phyloP scores from a whole-genome alignment of 2,329 filamentous ascomycete species.

The Aureobasidium sp. region DNA sequence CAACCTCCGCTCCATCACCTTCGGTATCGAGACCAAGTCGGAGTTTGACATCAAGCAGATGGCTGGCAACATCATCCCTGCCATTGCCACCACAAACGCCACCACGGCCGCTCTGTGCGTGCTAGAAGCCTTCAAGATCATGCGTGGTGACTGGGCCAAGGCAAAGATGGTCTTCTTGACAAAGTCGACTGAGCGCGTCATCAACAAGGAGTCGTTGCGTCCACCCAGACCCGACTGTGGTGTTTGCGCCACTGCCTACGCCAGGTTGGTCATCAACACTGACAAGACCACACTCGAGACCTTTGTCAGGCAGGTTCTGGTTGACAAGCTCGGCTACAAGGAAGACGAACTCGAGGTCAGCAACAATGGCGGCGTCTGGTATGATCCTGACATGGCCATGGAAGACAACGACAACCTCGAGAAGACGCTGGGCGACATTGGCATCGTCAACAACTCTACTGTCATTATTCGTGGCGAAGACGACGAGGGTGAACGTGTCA shows the following conservation, averaged over 20 bases:
- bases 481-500: conserved; percentile 67
- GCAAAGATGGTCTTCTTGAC: conserved; percentile 79
- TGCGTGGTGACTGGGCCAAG: conserved; percentile 60
- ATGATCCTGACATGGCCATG: conserved; percentile 72
- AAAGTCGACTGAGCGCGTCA: conserved; percentile 51
- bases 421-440: conserved; percentile 71
- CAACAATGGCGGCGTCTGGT: conserved; percentile 68
- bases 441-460: conserved; percentile 60
- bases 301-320: conserved; percentile 67
- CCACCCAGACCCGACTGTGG: conserved; percentile 73
- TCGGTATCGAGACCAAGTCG: conserved; percentile 77
- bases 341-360: conserved; percentile 69
- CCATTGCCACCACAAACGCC: conserved; percentile 95
- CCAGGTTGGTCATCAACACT: conserved; percentile 58
- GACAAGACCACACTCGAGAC: conserved; percentile 66
- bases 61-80: conserved; percentile 98
- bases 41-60: conserved; percentile 98
- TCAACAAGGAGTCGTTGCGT: conserved; percentile 46
- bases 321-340: conserved; percentile 62
- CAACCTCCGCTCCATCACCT: conserved; percentile 82
- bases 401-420: conserved; percentile 55
- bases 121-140: conserved; percentile 82
- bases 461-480: conserved; percentile 78
- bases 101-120: conserved; percentile 92
- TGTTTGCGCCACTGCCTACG: conserved; percentile 69